Evolutionary conservation across 495 filamentous ascomycete genomes (phyloP), one percentile per base, ranked within the genome.

Genomic region (Penicillium argentinense): DNA sequence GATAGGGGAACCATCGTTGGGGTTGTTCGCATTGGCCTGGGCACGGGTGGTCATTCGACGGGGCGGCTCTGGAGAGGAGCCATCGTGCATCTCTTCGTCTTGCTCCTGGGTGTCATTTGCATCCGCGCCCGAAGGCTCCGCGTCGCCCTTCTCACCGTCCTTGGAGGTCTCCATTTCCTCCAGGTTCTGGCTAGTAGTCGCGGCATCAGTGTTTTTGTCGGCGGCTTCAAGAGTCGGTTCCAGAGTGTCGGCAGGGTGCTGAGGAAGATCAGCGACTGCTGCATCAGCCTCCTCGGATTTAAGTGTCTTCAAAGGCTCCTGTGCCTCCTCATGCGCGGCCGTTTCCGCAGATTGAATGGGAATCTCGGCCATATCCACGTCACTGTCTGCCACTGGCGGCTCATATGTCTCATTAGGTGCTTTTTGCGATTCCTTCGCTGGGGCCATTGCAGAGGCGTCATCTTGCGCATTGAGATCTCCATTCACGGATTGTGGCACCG

Each of bases 41-140:
- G 79, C 80, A 42, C 84, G 75, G 8, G 89, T 85, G 14, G 80
- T 85, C 80, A 87, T 89, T 22, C 84, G 81, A 49, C 79, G 81
- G 6, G 78, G 78, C 13, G 67, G 73, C 51, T 71, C 63, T 2
- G 65, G 60, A 2, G 68, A 67, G 11, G 61, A 60, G 0, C 60
- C 67, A 32, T 71, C 67, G 21, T 60, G 55, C 66, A 72, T 71
- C 50, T 74, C 68, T 22, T 53, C 61, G 25, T 71, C 67, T 32
- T 53, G 43, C 27, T 67, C 57, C 34, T 53, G 53, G 6, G 23
- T 28, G 33, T 56, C 52, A 22, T 42, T 46, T 1, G 5, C 11
- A 9, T 53, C 42, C 1, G 14, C 9, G 8, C 21, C n/a, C 7
- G 41, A 32, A n/a, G 33, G 11, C 5, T 50, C 45, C 5, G 51